Conservation (phyloP, 106 monocot genomes). For the Dendrobium catenatum region DNA sequence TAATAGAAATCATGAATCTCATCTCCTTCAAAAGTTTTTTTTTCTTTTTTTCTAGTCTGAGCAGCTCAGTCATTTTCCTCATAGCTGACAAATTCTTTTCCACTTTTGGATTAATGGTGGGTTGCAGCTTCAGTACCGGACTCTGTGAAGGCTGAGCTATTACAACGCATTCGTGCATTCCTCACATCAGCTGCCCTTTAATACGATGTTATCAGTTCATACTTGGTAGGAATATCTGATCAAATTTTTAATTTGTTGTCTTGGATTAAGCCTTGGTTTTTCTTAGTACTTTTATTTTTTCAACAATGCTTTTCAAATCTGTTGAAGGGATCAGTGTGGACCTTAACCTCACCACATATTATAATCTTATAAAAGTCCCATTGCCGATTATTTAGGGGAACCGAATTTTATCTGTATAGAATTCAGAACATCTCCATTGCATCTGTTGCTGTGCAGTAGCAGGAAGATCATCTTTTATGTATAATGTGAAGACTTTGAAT, state of each 20-base stretch:
- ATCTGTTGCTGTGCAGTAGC: too few relatives aligned
- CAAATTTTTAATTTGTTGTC: background rate
- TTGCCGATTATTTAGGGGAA: too few relatives aligned
- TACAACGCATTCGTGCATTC: constrained; percentile 8
- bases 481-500: too few relatives aligned
- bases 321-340: background rate
- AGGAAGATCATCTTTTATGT: too few relatives aligned
- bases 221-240: background rate
- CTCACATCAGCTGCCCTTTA: constrained; percentile 10
- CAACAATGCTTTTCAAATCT: background rate
- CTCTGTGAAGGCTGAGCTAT: constrained; percentile 6
- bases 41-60: background rate
- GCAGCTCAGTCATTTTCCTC: background rate
- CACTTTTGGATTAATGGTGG: background rate
- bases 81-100: background rate
- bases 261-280: background rate
- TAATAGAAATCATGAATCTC: too few relatives aligned
- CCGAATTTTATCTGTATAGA: too few relatives aligned
- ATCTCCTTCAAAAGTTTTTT: too few relatives aligned
- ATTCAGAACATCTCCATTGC: too few relatives aligned
- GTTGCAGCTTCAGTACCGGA: constrained; percentile 4
- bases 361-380: too few relatives aligned
- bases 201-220: background rate
- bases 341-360: background rate
- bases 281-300: background rate